These are phyloP conservation scores for Parathielavia appendiculata DNA, from an alignment of 495 filamentous ascomycete species.

Conservation along the genomic window DNA sequence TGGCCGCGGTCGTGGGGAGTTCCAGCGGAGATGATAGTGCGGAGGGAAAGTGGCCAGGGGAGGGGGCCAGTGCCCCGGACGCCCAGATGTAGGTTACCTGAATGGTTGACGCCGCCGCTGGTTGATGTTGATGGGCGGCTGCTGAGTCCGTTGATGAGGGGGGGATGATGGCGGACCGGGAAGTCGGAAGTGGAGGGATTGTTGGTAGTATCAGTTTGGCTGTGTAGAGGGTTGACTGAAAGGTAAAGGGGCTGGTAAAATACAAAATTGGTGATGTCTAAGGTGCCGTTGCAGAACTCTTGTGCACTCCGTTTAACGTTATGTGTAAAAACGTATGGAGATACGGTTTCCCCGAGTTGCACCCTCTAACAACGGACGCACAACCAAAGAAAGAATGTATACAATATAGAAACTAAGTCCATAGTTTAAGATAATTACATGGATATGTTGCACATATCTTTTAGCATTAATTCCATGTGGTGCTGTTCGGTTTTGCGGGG, in stretches of 20 bases:
- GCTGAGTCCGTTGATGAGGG: slow-evolving; percentile 9
- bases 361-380: too few species aligned
- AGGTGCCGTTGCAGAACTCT: too few species aligned
- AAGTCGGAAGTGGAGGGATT: background rate
- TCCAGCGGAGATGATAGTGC: background rate
- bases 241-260: background rate
- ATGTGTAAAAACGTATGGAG: too few species aligned
- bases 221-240: too few species aligned
- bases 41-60: background rate
- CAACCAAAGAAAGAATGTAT: too few species aligned
- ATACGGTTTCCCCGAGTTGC: too few species aligned
- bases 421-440: too few species aligned
- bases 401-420: too few species aligned
- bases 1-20: background rate
- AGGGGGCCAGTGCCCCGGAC: slow-evolving; percentile 6
- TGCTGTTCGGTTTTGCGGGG: background rate
- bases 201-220: slow-evolving; percentile 10
- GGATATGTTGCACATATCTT: too few species aligned
- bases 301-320: too few species aligned
- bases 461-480: too few species aligned
- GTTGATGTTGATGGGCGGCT: background rate
- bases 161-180: slow-evolving; percentile 18
- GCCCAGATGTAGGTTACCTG: slow-evolving; percentile 11
- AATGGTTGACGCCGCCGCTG: slow-evolving; percentile 10
- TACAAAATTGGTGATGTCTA: background rate